These are phyloP conservation scores for Albugo candida DNA, from an alignment of 352 stramenopile genomes.

Conservation along the genomic window DNA sequence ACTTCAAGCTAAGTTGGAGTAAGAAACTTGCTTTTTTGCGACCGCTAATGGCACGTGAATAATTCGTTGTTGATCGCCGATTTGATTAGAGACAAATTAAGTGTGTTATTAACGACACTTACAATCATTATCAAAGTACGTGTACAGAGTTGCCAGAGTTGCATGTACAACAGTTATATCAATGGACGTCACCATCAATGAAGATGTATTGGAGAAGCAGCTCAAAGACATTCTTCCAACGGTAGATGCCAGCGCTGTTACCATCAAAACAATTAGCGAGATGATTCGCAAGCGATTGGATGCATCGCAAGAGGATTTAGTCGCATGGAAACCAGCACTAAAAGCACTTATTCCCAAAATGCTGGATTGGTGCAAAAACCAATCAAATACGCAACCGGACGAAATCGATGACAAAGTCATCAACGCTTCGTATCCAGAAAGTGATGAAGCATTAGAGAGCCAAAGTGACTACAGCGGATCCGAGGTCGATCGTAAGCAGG, in stretches of 20 bases:
- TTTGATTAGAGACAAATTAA: too few species aligned
- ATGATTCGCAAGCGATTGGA: constrained; percentile 27
- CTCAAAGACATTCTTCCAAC: constrained; percentile 30
- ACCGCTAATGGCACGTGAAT: too few species aligned
- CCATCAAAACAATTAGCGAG: constrained; percentile 23
- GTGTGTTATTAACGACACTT: too few species aligned
- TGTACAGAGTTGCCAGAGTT: too few species aligned
- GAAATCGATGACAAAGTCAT: too few species aligned
- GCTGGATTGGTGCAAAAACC: too few species aligned
- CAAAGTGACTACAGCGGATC: constrained; percentile 1
- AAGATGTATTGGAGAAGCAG: constrained; percentile 13
- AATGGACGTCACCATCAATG: constrained; percentile 2
- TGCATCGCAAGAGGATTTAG: constrained; percentile 22
- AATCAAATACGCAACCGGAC: too few species aligned
- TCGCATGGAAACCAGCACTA: constrained; percentile 22
- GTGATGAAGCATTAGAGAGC: constrained; percentile 5
- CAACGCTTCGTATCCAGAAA: constrained; percentile 1
- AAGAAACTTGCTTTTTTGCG: too few species aligned
- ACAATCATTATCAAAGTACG: too few species aligned
- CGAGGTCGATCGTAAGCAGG: constrained; percentile 11
- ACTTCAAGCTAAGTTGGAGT: too few species aligned
- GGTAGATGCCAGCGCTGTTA: constrained; percentile 31
- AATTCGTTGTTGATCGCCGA: too few species aligned
- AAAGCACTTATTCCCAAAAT: constrained; percentile 17
- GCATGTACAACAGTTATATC: too few species aligned